These are phyloP conservation scores for Fagopyrum tataricum DNA, from an alignment of 148 eudicot species.

Conservation along the genomic window DNA sequence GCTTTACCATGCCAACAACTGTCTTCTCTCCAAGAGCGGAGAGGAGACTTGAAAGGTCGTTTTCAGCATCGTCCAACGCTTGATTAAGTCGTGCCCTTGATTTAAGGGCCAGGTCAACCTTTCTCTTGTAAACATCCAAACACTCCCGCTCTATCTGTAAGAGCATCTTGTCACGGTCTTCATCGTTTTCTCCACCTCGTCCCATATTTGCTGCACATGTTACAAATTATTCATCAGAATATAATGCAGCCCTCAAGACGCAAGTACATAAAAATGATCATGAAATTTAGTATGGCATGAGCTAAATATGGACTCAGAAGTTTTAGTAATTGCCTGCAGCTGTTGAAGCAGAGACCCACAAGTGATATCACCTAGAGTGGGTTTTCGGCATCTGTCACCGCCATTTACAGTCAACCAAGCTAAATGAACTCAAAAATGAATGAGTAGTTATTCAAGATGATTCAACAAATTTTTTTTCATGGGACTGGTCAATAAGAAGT, in stretches of 20 bases:
- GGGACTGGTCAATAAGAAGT: too few species aligned
- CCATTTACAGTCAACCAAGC: constrained; percentile 40
- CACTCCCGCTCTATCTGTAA: constrained; percentile 89
- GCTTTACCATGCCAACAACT: constrained; percentile 62
- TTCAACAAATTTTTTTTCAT: too few species aligned
- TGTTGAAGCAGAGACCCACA: constrained; percentile 79
- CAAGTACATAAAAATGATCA: not conserved
- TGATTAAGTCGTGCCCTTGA: constrained; percentile 84
- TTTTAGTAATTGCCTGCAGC: constrained; percentile 56
- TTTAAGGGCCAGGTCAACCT: constrained; percentile 83
- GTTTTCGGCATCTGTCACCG: constrained; percentile 54
- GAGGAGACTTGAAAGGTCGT: constrained; percentile 61
- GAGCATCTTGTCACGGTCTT: constrained; percentile 88
- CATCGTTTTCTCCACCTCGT: constrained; percentile 96
- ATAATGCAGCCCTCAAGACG: not conserved
- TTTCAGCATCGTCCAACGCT: constrained; percentile 69
- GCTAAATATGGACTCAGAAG: not conserved
- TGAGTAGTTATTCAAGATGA: too few species aligned
- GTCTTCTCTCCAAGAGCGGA: constrained; percentile 91
- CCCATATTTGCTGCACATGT: constrained; percentile 77
- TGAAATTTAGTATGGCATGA: not conserved
- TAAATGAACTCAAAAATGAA: too few species aligned
- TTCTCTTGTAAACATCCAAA: constrained; percentile 87
- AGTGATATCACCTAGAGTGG: constrained; percentile 58
- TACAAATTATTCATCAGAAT: not conserved